A percentile compares a stretch with the other conserved stretches of the same genome.
phyloP scores from a whole-genome alignment of 1,284 basidiomycete species.

The Trametes pubescens region DNA sequence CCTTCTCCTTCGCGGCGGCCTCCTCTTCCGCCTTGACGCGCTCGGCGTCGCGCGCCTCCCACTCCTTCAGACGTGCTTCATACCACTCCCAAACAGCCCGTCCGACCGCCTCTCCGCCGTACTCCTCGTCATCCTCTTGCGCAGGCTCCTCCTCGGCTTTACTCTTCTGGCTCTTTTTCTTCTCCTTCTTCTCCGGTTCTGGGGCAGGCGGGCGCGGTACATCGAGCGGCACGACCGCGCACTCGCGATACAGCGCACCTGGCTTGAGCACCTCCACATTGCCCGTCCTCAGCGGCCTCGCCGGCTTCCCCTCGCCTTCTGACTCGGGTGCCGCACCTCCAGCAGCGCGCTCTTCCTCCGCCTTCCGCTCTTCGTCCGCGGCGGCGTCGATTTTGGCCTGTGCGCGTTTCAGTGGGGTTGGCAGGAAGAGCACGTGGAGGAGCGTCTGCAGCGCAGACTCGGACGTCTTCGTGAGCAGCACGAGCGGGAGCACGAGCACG shows the following conservation, averaged over 20 bases:
- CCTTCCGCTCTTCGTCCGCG: conserved; percentile 33
- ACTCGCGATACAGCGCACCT: conserved; percentile 79
- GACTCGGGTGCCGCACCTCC: conserved; percentile 10
- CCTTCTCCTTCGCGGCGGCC: conserved; percentile 19
- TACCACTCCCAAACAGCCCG: conserved; percentile 78
- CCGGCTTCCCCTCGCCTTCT: not conserved
- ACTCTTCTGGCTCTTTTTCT: conserved; percentile 34
- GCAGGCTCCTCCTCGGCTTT: conserved; percentile 37
- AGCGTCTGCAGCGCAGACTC: conserved; percentile 65
- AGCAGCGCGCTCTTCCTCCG: conserved; percentile 21
- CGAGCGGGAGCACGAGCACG: conserved; percentile 64
- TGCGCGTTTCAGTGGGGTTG: conserved; percentile 70
- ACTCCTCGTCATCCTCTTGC: conserved; percentile 67
- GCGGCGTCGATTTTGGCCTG: conserved; percentile 44
- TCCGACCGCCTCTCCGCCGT: conserved; percentile 72
- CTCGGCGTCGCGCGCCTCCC: conserved; percentile 52
- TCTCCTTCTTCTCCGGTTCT: conserved; percentile 22
- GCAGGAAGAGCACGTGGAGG: conserved; percentile 76
- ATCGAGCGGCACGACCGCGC: conserved; percentile 62
- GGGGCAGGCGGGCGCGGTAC: conserved; percentile 42
- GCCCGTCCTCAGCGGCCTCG: conserved; percentile 45
- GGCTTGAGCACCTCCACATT: conserved; percentile 66
- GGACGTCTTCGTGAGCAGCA: conserved; percentile 70
- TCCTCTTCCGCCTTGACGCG: conserved; percentile 30
- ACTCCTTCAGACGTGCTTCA: conserved; percentile 66